Evolutionary conservation across 345 rosid species (phyloP).

Genomic region (Brassica rapa): DNA sequence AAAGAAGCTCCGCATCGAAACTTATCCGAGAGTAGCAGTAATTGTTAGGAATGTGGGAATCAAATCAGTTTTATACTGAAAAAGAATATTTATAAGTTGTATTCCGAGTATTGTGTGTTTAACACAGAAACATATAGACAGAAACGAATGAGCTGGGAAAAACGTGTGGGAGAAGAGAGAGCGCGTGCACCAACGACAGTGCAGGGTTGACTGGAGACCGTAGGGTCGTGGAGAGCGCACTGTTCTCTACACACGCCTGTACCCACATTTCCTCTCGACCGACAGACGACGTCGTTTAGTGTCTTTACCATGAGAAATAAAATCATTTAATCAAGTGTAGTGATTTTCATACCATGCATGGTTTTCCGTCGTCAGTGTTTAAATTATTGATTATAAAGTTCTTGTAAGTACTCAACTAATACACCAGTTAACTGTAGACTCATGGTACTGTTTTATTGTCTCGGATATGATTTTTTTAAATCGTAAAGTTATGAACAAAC

Average conservation of each 20-base stretch:
- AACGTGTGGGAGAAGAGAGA: conserved; percentile 31
- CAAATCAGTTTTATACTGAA: conserved; percentile 19
- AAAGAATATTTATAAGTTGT: background rate
- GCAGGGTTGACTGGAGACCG: conserved; percentile 44
- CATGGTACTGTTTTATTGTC: background rate
- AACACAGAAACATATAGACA: conserved; percentile 6
- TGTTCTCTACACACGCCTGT: conserved; percentile 28
- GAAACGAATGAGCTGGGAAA: conserved; percentile 37
- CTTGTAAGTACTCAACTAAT: background rate
- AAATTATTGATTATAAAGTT: background rate
- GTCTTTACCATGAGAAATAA: background rate
- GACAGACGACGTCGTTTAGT: background rate
- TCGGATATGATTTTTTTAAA: background rate
- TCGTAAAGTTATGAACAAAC: too few species aligned
- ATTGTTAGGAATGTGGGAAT: conserved; percentile 38
- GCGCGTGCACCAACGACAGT: conserved; percentile 42
- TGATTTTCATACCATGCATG: background rate
- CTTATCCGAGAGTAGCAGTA: conserved; percentile 33
- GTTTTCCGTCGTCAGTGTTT: background rate
- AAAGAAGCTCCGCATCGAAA: conserved; percentile 6
- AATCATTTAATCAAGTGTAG: background rate
- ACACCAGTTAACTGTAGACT: background rate
- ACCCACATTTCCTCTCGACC: conserved; percentile 14
- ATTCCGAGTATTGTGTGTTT: background rate
- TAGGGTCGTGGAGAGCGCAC: conserved; percentile 21